Percentiles rank a stretch among this genome's conserved stretches.
Evolutionary conservation across 192 early-diverging fungal species (phyloP).

Genomic region (Gamsiella multidivaricata): DNA sequence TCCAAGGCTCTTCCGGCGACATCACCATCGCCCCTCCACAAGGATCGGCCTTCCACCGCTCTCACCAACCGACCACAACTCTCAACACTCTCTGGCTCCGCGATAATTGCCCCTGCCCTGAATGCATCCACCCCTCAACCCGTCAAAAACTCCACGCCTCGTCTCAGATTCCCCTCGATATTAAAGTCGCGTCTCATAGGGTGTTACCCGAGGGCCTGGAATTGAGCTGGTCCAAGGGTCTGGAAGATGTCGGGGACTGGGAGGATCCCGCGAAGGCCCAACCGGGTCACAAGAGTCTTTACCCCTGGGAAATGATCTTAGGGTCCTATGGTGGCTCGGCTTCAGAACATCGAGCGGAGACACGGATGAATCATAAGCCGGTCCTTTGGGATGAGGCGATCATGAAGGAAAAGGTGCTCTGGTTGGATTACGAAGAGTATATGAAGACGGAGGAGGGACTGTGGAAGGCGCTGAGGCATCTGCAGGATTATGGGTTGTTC

Average conservation of each 20-base stretch:
- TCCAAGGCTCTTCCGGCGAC: neutral
- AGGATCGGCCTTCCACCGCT: slow-evolving; percentile 15
- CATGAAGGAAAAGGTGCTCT: slow-evolving; percentile 56
- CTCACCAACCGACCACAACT: slow-evolving; percentile 18
- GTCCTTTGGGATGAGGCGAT: slow-evolving; percentile 55
- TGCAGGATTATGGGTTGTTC: slow-evolving; percentile 74
- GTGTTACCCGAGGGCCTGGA: slow-evolving; percentile 42
- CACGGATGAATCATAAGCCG: slow-evolving; percentile 43
- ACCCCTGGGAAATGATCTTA: slow-evolving; percentile 45
- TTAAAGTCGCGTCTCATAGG: slow-evolving; percentile 32
- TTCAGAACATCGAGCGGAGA: slow-evolving; percentile 13
- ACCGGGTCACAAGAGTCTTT: slow-evolving; percentile 37
- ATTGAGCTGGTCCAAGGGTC: slow-evolving; percentile 60
- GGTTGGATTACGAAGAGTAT: slow-evolving; percentile 68
- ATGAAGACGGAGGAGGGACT: slow-evolving; percentile 65
- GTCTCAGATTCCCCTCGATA: slow-evolving; percentile 61
- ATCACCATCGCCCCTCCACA: slow-evolving; percentile 16
- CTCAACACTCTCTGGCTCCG: slow-evolving; percentile 63
- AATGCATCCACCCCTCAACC: slow-evolving; percentile 66
- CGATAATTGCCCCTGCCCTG: slow-evolving; percentile 69
- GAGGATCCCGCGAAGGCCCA: slow-evolving; percentile 35
- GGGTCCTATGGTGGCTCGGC: slow-evolving; percentile 40
- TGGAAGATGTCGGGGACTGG: slow-evolving; percentile 51
- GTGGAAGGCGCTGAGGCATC: slow-evolving; percentile 61
- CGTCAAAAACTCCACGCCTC: slow-evolving; percentile 69